Evolutionary conservation across 202 grass and related monocot species (phyloP).

Genomic region (Musa balbisiana): DNA sequence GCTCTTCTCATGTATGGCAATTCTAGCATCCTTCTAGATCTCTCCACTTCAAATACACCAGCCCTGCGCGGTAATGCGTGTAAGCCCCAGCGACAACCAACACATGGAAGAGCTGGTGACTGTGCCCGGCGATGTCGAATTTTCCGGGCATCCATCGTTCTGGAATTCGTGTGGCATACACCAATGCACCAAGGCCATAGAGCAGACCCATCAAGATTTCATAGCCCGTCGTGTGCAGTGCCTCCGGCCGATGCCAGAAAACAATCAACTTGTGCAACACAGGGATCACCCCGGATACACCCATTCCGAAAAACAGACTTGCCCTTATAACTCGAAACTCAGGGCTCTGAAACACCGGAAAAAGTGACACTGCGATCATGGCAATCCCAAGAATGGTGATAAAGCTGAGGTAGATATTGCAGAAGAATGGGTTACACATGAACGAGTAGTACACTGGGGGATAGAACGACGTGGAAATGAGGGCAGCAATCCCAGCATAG

Average conservation of each 20-base stretch:
- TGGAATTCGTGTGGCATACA: slow-evolving; percentile 81
- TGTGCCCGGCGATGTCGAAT: slow-evolving; percentile 92
- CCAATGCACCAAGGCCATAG: slow-evolving; percentile 79
- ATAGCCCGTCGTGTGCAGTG: slow-evolving; percentile 77
- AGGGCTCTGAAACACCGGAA: slow-evolving; percentile 78
- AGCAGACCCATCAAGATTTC: slow-evolving; percentile 87
- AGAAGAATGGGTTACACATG: slow-evolving; percentile 92
- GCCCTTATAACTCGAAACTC: slow-evolving; percentile 72
- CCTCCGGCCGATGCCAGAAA: slow-evolving; percentile 72
- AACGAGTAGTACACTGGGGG: slow-evolving; percentile 93
- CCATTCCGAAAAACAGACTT: slow-evolving; percentile 89
- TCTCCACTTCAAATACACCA: slow-evolving; percentile 95
- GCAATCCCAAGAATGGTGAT: slow-evolving; percentile 80
- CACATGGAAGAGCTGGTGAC: slow-evolving; percentile 93
- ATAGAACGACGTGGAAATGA: slow-evolving; percentile 91
- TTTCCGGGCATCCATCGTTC: slow-evolving; percentile 99
- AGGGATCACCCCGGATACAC: slow-evolving; percentile 74
- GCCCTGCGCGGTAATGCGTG: slow-evolving; percentile 75
- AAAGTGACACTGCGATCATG: slow-evolving; percentile 59
- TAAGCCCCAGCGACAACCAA: slow-evolving; percentile 86
- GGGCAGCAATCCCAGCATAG: slow-evolving; percentile 88
- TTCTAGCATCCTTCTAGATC: slow-evolving; percentile 68
- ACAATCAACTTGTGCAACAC: slow-evolving; percentile 77
- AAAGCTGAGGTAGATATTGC: slow-evolving; percentile 72
- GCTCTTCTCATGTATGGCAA: not conserved